Conservation (phyloP, 768 basidiomycete genomes). For the Termitomyces heimii region DNA sequence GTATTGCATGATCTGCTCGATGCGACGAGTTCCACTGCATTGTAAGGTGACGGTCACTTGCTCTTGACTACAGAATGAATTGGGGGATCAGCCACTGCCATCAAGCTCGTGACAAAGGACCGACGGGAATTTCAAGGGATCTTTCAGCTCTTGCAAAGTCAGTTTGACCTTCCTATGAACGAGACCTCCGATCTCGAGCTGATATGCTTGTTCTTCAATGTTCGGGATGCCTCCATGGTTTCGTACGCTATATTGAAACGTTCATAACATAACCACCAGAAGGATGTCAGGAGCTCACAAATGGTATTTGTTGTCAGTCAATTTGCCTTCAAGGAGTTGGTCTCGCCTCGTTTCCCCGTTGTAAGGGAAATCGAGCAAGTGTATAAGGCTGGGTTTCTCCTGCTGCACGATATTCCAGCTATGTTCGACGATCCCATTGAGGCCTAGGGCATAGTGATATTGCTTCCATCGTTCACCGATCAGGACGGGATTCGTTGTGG, state of each 20-base stretch:
- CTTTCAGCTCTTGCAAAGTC: constrained; percentile 41
- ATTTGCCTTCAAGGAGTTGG: constrained; percentile 35
- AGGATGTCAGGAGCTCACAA: constrained; percentile 31
- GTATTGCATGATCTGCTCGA: constrained; percentile 46
- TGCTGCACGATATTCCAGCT: constrained; percentile 47
- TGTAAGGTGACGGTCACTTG: constrained; percentile 50
- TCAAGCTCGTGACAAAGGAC: constrained; percentile 12
- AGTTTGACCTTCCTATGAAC: constrained; percentile 39
- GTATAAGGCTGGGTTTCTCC: constrained; percentile 46
- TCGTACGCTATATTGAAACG: constrained; percentile 29
- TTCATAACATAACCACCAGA: neutral
- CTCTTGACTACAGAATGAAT: constrained; percentile 25
- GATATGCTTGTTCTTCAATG: constrained; percentile 38
- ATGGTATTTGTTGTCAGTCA: constrained; percentile 44
- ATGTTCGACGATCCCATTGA: constrained; percentile 37
- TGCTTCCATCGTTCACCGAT: constrained; percentile 47
- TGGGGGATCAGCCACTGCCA: neutral
- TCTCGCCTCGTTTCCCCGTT: constrained; percentile 45
- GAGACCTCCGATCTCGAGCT: constrained; percentile 47
- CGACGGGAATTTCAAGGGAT: constrained; percentile 40
- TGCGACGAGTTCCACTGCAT: constrained; percentile 47
- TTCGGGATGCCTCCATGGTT: constrained; percentile 51
- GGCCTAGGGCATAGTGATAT: constrained; percentile 45
- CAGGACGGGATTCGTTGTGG: constrained; percentile 44
- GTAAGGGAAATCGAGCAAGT: constrained; percentile 50